Percentiles rank a stretch among this genome's conserved stretches.
phyloP scores from a whole-genome alignment of 345 rosid genomes.

The Brassica carinata region DNA sequence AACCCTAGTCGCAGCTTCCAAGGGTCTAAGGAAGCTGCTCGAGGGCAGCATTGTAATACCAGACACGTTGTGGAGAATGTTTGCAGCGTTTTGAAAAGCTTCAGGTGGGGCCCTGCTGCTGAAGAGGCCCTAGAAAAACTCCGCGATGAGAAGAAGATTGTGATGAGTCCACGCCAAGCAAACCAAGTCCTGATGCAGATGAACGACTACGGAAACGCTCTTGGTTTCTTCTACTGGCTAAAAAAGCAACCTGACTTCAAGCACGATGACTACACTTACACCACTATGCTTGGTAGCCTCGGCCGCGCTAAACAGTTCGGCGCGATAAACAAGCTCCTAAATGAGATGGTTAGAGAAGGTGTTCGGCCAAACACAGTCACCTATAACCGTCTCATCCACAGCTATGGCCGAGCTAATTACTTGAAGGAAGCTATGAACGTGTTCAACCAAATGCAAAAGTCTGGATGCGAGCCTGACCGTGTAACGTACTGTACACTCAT shows the following conservation, averaged over 20 bases:
- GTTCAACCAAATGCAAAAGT: constrained; percentile 75
- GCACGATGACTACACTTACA: constrained; percentile 92
- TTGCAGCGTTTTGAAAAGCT: constrained; percentile 50
- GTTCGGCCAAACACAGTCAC: constrained; percentile 90
- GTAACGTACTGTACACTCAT: constrained; percentile 90
- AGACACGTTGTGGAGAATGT: constrained; percentile 59
- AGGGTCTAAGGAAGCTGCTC: constrained; percentile 44
- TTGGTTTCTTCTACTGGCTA: constrained; percentile 83
- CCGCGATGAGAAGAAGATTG: constrained; percentile 49
- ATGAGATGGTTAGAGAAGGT: constrained; percentile 80
- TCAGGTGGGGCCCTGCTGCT: constrained; percentile 76
- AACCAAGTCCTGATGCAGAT: constrained; percentile 88
- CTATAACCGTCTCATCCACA: constrained; percentile 85
- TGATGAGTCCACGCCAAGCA: constrained; percentile 80
- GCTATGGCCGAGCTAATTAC: constrained; percentile 93
- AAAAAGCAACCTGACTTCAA: constrained; percentile 67
- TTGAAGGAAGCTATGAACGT: constrained; percentile 72
- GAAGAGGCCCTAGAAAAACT: constrained; percentile 69
- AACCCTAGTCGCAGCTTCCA: constrained; percentile 38
- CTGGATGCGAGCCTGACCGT: constrained; percentile 83
- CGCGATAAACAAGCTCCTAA: constrained; percentile 65
- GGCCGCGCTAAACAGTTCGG: constrained; percentile 85
- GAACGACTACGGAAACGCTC: constrained; percentile 76
- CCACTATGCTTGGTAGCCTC: constrained; percentile 93
- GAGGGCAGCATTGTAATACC: constrained; percentile 25